Conservation (phyloP, 257 asterid species). For the Apocynum venetum region DNA sequence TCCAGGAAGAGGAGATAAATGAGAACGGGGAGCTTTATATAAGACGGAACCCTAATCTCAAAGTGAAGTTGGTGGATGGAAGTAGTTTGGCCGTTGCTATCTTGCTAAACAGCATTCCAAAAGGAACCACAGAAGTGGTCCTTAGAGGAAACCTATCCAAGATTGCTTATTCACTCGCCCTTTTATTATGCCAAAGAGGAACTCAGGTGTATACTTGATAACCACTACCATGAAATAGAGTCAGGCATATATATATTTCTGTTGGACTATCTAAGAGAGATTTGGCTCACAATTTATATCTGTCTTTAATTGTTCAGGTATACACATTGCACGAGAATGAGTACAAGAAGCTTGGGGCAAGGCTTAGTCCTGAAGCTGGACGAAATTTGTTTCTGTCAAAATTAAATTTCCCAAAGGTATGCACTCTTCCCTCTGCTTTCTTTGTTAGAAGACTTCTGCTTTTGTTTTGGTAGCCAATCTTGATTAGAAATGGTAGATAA, state of each 20-base stretch:
- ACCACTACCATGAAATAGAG: too few relatives aligned
- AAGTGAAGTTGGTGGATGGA: constrained; percentile 38
- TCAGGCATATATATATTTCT: too few relatives aligned
- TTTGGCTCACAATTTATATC: too few relatives aligned
- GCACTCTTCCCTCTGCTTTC: background rate
- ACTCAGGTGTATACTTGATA: constrained; percentile 15
- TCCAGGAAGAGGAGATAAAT: constrained; percentile 29
- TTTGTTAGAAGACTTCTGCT: too few relatives aligned
- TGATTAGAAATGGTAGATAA: background rate
- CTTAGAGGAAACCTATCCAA: constrained; percentile 25
- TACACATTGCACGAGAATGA: constrained; percentile 44
- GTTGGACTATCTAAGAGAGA: too few relatives aligned
- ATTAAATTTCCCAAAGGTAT: constrained; percentile 44
- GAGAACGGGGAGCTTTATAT: constrained; percentile 30
- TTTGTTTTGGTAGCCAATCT: background rate
- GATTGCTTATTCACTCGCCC: constrained; percentile 25
- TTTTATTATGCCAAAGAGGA: constrained; percentile 25
- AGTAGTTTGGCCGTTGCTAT: constrained; percentile 36
- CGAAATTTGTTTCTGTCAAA: constrained; percentile 43
- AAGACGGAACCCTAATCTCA: constrained; percentile 23
- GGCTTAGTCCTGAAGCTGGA: constrained; percentile 34
- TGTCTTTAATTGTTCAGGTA: constrained; percentile 37
- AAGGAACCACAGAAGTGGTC: constrained; percentile 29
- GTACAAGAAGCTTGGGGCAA: constrained; percentile 51
- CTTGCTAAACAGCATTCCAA: constrained; percentile 34